Evolutionary conservation across 2,329 filamentous ascomycete species (phyloP), one percentile per base, ranked within the genome.

Genomic region (Orbilia javanica): DNA sequence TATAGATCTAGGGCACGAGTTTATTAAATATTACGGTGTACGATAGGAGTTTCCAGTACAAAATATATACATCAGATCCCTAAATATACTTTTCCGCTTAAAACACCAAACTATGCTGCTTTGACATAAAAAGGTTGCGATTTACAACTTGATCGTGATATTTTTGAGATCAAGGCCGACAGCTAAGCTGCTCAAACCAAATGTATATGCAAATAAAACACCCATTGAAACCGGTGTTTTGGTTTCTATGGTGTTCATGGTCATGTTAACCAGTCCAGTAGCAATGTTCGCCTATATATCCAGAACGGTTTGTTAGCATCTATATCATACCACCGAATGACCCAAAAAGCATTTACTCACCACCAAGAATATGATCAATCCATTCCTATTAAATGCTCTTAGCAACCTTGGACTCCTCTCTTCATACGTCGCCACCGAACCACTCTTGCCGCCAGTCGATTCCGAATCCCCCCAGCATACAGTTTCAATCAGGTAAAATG

Each of bases 201-300:
- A 88, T 63, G 91, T 90, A 84, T 98, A 98, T 4, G 84, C 88
- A 22, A 93, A 84, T 79, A 99, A 84, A 36, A 97, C 89, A 0
- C 84, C 90, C 89, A 97, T 93, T 0, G 94, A 89, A 70, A 86
- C 84, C 2, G 88, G 81, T 7, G 89, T 88, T 3, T 87, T 87
- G 79, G 92, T 89, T 83, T 95, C 88, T 80, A 98, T 85, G 1
- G 96, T 99, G 44, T 91, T 90, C 68, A 98, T 84, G 3, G 90
- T 92, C 87, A 99, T 87, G 83, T 99, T 99, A 67, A 98, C 91
- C 15, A 93, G 83, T 0, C 96, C 96, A 0, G 96, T 99, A 79
- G 97, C 84, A 55, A 99, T 84, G 83, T 99, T 99, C 1, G 96
- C 94, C 80, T 80, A 65, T 7, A 44, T 15, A 18, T 10, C 42